Percentiles rank a stretch among this genome's conserved stretches.
Evolutionary conservation across 1,139 yeast genomes (phyloP).

Genomic region (Geotrichum australiense): DNA sequence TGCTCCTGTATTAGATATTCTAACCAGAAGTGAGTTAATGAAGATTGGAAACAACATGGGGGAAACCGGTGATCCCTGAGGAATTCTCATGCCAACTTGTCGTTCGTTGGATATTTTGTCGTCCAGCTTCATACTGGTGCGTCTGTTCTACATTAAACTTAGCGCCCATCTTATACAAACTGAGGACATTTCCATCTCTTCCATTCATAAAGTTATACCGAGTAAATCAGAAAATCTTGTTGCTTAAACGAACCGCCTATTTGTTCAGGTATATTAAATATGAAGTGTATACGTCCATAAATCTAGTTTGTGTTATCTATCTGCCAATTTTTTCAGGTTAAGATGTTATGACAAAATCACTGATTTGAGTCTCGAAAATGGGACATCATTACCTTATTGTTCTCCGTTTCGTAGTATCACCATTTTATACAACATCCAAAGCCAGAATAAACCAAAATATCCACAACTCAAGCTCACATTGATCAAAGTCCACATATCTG

Average conservation of each 20-base stretch:
- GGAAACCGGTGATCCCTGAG: too few species aligned
- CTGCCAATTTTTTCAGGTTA: neutral
- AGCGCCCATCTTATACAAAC: too few species aligned
- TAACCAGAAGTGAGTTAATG: too few species aligned
- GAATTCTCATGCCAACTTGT: too few species aligned
- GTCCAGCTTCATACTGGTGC: too few species aligned
- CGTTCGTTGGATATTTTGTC: too few species aligned
- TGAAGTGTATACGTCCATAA: neutral
- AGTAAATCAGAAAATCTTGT: neutral
- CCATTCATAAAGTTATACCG: too few species aligned
- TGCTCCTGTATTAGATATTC: too few species aligned
- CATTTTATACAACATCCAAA: slow-evolving; percentile 61
- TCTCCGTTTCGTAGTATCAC: slow-evolving; percentile 21
- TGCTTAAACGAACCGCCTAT: neutral
- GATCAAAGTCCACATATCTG: slow-evolving; percentile 79
- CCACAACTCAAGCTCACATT: slow-evolving; percentile 70
- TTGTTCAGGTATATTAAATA: neutral
- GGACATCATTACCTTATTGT: neutral
- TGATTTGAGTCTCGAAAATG: too few species aligned
- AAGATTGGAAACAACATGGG: too few species aligned
- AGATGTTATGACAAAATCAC: neutral
- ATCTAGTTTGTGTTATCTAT: neutral
- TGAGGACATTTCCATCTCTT: too few species aligned
- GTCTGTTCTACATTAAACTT: too few species aligned
- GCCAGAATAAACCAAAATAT: slow-evolving; percentile 68